Conservation (phyloP, 768 basidiomycete genomes). For the Rhodotorula graminis region DNA sequence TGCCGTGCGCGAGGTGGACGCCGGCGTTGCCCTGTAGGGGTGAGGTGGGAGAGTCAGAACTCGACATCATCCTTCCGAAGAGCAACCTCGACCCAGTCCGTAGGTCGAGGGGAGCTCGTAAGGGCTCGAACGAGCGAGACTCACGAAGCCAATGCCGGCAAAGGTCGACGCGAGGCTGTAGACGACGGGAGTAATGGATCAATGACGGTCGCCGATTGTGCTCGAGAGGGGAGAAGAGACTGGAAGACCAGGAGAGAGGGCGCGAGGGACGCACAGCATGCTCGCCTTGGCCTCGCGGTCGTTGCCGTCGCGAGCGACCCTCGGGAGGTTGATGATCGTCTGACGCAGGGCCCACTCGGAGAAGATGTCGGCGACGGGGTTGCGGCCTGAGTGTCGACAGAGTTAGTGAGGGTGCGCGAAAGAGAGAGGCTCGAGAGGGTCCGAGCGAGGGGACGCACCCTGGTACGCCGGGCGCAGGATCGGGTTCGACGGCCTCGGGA, state of each 20-base stretch:
- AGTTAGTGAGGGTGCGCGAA: neutral
- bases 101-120: too few species aligned
- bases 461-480: constrained; percentile 87
- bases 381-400: neutral
- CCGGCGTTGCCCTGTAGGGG: constrained; percentile 67
- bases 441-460: constrained; percentile 46
- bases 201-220: too few species aligned
- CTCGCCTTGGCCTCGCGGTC: constrained; percentile 79
- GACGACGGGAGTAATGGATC: too few species aligned
- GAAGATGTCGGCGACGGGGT: constrained; percentile 81
- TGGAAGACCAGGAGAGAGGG: neutral
- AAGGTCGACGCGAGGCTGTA: constrained; percentile 89
- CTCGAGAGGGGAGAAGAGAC: too few species aligned
- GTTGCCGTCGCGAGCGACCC: constrained; percentile 66
- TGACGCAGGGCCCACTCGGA: constrained; percentile 83
- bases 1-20: constrained; percentile 57
- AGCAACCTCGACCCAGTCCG: too few species aligned
- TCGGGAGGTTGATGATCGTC: constrained; percentile 80
- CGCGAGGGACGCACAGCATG: constrained; percentile 58
- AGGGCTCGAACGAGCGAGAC: neutral
- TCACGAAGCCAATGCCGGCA: constrained; percentile 52
- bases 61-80: too few species aligned
- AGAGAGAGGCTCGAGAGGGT: neutral
- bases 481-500: constrained; percentile 82
- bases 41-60: too few species aligned